Evolutionary conservation across 768 basidiomycete species (phyloP).

Genomic region (Russula emetica): DNA sequence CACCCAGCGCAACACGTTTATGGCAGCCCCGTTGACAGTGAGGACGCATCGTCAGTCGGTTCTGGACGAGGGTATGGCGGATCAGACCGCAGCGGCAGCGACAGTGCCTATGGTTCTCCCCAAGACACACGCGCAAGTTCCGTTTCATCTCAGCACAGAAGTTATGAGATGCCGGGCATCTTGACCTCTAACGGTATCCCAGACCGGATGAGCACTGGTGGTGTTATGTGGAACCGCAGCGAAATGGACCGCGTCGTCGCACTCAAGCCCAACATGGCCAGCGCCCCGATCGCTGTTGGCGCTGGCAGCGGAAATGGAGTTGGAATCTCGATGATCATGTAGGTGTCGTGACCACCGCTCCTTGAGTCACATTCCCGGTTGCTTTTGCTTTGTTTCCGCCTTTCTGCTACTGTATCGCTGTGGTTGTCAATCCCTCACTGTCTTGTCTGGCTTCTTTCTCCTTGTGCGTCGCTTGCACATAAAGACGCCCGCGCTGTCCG

Average conservation of each 20-base stretch:
- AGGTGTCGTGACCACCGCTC: slow-evolving; percentile 2
- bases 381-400: neutral
- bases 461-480: slow-evolving; percentile 16
- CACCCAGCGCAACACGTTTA: slow-evolving; percentile 31
- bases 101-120: slow-evolving; percentile 36
- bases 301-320: slow-evolving; percentile 36
- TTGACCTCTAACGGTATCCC: slow-evolving; percentile 24
- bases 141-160: slow-evolving; percentile 31
- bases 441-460: slow-evolving; percentile 7
- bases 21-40: slow-evolving; percentile 37
- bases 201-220: slow-evolving; percentile 30
- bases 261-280: slow-evolving; percentile 35
- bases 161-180: slow-evolving; percentile 38
- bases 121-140: slow-evolving; percentile 29
- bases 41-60: slow-evolving; percentile 40
- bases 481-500: neutral
- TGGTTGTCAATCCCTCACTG: slow-evolving; percentile 9
- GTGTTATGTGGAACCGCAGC: slow-evolving; percentile 30
- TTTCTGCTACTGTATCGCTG: slow-evolving; percentile 14
- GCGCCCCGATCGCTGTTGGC: slow-evolving; percentile 38
- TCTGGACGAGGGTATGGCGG: slow-evolving; percentile 34
- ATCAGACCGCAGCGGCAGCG: slow-evolving; percentile 38
- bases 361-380: neutral
- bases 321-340: slow-evolving; percentile 42
- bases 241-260: slow-evolving; percentile 36